Evolutionary conservation across 2,329 filamentous ascomycete genomes (phyloP), one percentile per base, ranked within the genome.

Genomic region (Fusarium proliferatum): DNA sequence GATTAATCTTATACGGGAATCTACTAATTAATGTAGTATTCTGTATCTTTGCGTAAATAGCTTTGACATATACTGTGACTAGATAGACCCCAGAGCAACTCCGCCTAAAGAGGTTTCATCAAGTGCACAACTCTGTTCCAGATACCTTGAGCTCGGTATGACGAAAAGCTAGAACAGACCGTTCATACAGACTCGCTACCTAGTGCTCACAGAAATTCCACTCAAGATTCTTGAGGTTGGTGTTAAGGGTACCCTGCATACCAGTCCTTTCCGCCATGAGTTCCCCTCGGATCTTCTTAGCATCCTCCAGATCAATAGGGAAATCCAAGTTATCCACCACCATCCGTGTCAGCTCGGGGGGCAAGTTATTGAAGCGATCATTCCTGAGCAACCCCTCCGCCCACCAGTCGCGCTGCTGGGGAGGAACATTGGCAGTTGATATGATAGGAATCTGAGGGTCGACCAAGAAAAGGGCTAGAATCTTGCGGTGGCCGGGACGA

Each of bases 401-500:
- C 73, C 82, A 85, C 84, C 84, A 86, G 41, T 80, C 64, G 21
- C 68, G 71, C 73, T 83, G 84, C 77, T 86, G 84, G 5, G 84
- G 84, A 26, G 84, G 83, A n/a, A 86, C 82, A 34, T 85, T 86
- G 36, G 82, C 81, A 15, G 84, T 86, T 2, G 82, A 83, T 63
- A 84, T 79, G 80, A 86, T 61, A 3, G 84, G 84, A 3, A 83
- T 72, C 26, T 84, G 74, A 0, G 90, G 90, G 75, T 92, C 89
- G 4, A 92, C 86, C 5, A 92, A 84, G 76, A 88, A 92, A 15
- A 92, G 80, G 0, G 87, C 88, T 6, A 92, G 80, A 53, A 91
- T 88, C 76, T 89, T 88, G 23, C 88, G 84, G 73, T 91, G 87
- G 5, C 90, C 90, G 0, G 88, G 84, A 26, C 82, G 84, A 0